Conservation (phyloP, 768 basidiomycete species). For the Galerina sulciceps region DNA sequence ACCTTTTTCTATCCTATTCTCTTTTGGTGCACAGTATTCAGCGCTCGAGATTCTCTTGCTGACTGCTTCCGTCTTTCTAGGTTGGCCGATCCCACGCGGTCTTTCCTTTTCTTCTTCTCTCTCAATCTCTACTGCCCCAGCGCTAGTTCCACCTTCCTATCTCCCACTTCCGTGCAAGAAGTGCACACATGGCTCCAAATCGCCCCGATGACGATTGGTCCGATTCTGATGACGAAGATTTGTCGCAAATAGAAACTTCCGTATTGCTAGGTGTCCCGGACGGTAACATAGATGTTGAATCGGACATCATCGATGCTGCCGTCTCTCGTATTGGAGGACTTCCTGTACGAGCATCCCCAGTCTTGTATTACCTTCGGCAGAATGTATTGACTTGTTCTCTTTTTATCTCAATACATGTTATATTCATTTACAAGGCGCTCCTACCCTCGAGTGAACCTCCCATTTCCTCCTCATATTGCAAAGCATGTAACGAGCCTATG, state of each 20-base stretch:
- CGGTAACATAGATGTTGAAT: conserved; percentile 58
- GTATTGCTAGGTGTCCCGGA: conserved; percentile 85
- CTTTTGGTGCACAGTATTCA: conserved; percentile 4
- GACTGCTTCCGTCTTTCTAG: conserved; percentile 17
- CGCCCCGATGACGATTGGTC: conserved; percentile 70
- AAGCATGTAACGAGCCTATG: conserved; percentile 73
- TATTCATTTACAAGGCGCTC: conserved; percentile 60
- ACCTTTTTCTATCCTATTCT: conserved; percentile 5
- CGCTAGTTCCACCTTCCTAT: conserved; percentile 5
- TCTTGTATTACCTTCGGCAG: conserved; percentile 48
- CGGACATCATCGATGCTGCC: conserved; percentile 73
- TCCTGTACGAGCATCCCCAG: conserved; percentile 77
- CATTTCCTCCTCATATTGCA: conserved; percentile 70
- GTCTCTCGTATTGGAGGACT: conserved; percentile 90
- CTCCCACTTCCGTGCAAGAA: conserved; percentile 12
- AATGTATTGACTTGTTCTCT: conserved; percentile 49
- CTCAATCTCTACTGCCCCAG: not conserved
- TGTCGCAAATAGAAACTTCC: conserved; percentile 58
- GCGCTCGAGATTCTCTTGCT: not conserved
- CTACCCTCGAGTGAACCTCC: conserved; percentile 66
- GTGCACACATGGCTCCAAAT: conserved; percentile 40
- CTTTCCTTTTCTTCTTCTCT: conserved; percentile 13
- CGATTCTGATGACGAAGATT: conserved; percentile 74
- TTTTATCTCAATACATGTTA: conserved; percentile 17
- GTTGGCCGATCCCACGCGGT: conserved; percentile 13